A percentile compares a stretch with the other conserved stretches of the same genome.
Conservation (phyloP, 352 stramenopile genomes). For the Phytopythium cucurbitacearum region DNA sequence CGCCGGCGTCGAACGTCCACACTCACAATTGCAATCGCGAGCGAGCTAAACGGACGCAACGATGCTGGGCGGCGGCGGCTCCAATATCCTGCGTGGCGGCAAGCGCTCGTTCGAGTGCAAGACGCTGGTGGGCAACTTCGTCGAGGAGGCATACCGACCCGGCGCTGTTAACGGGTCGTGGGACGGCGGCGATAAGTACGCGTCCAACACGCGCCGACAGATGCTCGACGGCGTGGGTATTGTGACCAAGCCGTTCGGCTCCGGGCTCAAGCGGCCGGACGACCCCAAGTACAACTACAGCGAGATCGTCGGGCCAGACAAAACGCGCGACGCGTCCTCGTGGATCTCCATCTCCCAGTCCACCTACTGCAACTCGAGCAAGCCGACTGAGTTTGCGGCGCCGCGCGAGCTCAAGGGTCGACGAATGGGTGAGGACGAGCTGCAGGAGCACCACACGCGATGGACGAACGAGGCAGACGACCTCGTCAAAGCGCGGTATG, state of each 20-base stretch:
- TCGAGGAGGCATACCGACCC: slow-evolving; percentile 71
- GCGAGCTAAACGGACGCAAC: neutral
- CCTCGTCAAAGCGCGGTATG: slow-evolving; percentile 49
- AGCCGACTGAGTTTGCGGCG: slow-evolving; percentile 61
- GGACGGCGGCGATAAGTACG: slow-evolving; percentile 43
- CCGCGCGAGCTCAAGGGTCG: slow-evolving; percentile 52
- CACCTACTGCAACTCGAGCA: slow-evolving; percentile 40
- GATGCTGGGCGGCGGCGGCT: slow-evolving; percentile 54
- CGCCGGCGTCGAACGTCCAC: too few relatives aligned
- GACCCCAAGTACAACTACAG: slow-evolving; percentile 69
- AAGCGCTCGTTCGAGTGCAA: slow-evolving; percentile 78
- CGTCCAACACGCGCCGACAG: slow-evolving; percentile 48
- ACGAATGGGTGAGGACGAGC: slow-evolving; percentile 35
- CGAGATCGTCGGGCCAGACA: slow-evolving; percentile 63
- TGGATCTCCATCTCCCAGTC: slow-evolving; percentile 65
- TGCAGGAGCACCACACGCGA: slow-evolving; percentile 50
- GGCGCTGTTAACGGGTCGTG: slow-evolving; percentile 34
- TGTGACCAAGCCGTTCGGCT: slow-evolving; percentile 35
- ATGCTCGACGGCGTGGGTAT: slow-evolving; percentile 46
- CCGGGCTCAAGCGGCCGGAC: slow-evolving; percentile 35
- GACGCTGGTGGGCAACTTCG: slow-evolving; percentile 78
- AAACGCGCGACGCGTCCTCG: slow-evolving; percentile 33
- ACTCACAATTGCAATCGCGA: too few relatives aligned
- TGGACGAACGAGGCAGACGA: slow-evolving; percentile 60
- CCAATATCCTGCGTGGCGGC: slow-evolving; percentile 76